phyloP scores from a whole-genome alignment of 2,329 filamentous ascomycete species.

The Penicillium sp. region DNA sequence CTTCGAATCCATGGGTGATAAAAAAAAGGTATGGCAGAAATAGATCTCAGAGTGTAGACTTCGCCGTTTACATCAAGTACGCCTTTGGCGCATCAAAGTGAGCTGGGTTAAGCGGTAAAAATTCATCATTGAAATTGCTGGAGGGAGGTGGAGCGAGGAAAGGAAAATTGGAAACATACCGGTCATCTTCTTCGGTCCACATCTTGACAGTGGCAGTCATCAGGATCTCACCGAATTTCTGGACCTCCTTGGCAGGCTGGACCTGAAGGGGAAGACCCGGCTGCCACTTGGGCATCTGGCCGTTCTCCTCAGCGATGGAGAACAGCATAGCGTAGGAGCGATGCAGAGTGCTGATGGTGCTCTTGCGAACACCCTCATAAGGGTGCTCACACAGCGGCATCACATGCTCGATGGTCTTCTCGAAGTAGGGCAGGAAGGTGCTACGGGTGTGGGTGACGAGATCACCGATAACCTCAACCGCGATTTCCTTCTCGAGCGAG shows the following conservation, averaged over 20 bases:
- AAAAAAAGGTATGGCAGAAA: constrained; percentile 19
- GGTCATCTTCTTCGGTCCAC: constrained; percentile 88
- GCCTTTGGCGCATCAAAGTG: constrained; percentile 87
- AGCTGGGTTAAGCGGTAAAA: constrained; percentile 93
- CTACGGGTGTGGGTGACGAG: constrained; percentile 83
- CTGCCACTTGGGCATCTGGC: constrained; percentile 78
- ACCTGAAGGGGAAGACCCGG: constrained; percentile 80
- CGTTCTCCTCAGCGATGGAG: constrained; percentile 78
- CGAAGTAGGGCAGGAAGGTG: constrained; percentile 78
- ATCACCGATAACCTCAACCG: constrained; percentile 90
- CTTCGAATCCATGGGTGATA: constrained; percentile 15
- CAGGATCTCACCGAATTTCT: constrained; percentile 82
- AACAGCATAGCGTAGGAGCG: constrained; percentile 89
- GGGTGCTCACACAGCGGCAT: constrained; percentile 79
- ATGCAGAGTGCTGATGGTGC: constrained; percentile 87
- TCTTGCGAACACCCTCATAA: constrained; percentile 92
- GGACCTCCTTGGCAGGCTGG: constrained; percentile 73
- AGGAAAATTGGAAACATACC: constrained; percentile 63
- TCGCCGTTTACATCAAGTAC: constrained; percentile 87
- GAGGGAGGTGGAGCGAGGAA: constrained; percentile 13
- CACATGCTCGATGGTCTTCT: constrained; percentile 81
- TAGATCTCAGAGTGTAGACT: constrained; percentile 50
- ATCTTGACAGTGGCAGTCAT: constrained; percentile 78
- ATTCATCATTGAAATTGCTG: constrained; percentile 69
- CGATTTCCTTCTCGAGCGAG: constrained; percentile 95